These are phyloP conservation scores for Drechmeria coniospora DNA, from an alignment of 2,329 filamentous ascomycete species.

Conservation along the genomic window DNA sequence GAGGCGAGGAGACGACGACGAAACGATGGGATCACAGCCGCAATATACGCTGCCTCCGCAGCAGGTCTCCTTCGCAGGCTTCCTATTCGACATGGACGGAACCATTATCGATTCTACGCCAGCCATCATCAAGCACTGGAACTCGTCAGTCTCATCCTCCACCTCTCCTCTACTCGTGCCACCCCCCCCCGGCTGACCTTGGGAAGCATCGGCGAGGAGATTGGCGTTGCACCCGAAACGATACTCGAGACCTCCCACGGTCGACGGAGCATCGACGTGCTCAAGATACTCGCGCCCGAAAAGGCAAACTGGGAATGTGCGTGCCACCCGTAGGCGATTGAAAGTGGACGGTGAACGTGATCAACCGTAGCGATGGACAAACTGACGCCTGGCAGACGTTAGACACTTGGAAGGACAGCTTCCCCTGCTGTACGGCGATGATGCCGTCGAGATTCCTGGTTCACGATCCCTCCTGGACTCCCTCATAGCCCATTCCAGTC, in stretches of 20 bases:
- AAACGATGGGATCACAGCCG: constrained; percentile 18
- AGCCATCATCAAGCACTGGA: constrained; percentile 67
- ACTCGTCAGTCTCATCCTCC: constrained; percentile 32
- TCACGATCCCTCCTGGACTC: constrained; percentile 53
- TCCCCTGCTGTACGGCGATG: constrained; percentile 58
- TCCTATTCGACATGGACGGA: constrained; percentile 65
- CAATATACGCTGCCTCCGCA: constrained; percentile 28
- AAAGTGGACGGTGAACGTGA: neutral
- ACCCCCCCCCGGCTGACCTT: constrained; percentile 2
- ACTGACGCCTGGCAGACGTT: constrained; percentile 42
- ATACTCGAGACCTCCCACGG: constrained; percentile 90
- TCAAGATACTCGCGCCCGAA: constrained; percentile 63
- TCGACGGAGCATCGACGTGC: constrained; percentile 71
- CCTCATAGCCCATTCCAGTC: constrained; percentile 45
- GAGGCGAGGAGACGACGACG: neutral
- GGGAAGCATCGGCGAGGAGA: constrained; percentile 58
- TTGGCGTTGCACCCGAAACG: constrained; percentile 67
- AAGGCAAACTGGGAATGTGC: constrained; percentile 88
- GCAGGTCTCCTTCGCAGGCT: constrained; percentile 34
- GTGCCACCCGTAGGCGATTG: constrained; percentile 18
- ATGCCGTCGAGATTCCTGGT: constrained; percentile 77
- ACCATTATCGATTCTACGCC: constrained; percentile 71
- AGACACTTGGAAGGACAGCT: constrained; percentile 62
- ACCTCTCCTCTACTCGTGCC: neutral
- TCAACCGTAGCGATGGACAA: neutral